Evolutionary conservation across 2,329 filamentous ascomycete genomes (phyloP), one percentile per base, ranked within the genome.

Genomic region (Alternaria sp.): DNA sequence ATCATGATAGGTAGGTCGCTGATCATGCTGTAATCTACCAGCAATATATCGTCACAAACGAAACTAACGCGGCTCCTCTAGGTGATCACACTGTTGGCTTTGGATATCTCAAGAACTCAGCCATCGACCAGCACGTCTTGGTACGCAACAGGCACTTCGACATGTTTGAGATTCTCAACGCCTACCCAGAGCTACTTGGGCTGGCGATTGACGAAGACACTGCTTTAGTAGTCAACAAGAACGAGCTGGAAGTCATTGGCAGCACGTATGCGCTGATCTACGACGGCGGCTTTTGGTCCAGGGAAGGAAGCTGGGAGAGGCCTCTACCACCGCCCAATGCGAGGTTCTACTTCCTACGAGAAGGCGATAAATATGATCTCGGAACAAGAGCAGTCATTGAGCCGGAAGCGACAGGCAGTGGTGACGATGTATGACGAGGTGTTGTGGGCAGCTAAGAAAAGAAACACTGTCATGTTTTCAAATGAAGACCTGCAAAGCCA

Each of bases 181-280:
- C 59, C 12, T 54, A 71, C 32, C 69, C 70, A 7, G 62, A 64
- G 14, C 24, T 73, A 12, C 42, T 72, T 6, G 68, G 69, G 1
- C 42, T 72, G 26, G 70, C 63, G 3, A 67, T 73, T n/a, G 67
- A 72, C 41, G 69, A 73, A 47, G 69, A 73, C 42, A 72, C 71
- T 0, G 71, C 67, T 42, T 44, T 72, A 24, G 59, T 70, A 3
- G 69, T 73, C 14, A 62, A 58, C 9, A 62, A 64, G 54, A 68
- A 72, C 18, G 63, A 69, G 30, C 65, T 61, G 22, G 69, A 71
- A 30, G 63, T 73, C 1, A 63, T 73, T 41, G 70, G 70, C 5
- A 70, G 66, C 22, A 70, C 70, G n/a, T 71, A 73, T 53, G 68
- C 62, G 9, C 44, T 71, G 8, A 59, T 72, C 8, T 72, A 73